Evolutionary conservation across 176 grass and related monocot species (phyloP).

Genomic region (Thalia dealbata): DNA sequence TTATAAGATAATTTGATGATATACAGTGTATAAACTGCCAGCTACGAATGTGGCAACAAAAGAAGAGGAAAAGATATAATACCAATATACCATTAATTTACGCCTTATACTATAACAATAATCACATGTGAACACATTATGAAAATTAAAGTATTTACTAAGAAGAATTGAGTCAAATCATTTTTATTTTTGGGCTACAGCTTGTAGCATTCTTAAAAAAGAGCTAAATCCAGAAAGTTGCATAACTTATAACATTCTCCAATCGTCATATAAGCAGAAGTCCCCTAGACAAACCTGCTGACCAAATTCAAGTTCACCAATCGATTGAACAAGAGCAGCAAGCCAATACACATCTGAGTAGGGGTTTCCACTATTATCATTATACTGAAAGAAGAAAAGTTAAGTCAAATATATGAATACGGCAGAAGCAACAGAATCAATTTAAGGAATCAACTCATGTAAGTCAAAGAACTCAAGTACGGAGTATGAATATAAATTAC

Average conservation of each 20-base stretch:
- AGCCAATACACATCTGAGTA: conserved; percentile 95
- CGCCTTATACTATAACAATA: neutral
- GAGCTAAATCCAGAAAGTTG: neutral
- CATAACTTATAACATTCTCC: neutral
- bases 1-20: neutral
- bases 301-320: conserved; percentile 93
- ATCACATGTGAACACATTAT: neutral
- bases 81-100: neutral
- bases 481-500: neutral
- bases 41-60: neutral
- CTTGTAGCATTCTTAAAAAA: neutral
- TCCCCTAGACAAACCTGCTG: conserved; percentile 52
- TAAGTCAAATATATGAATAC: neutral
- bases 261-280: neutral
- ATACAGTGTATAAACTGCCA: neutral
- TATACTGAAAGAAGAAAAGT: conserved; percentile 58
- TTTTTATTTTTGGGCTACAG: neutral
- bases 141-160: neutral
- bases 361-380: conserved; percentile 90
- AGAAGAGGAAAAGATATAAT: neutral
- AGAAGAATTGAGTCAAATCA: neutral
- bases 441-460: neutral
- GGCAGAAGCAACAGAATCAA: neutral
- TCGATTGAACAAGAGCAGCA: conserved; percentile 78
- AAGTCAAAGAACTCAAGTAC: neutral